phyloP scores from a whole-genome alignment of 2,329 filamentous ascomycete species.

The Aureobasidium sp. region DNA sequence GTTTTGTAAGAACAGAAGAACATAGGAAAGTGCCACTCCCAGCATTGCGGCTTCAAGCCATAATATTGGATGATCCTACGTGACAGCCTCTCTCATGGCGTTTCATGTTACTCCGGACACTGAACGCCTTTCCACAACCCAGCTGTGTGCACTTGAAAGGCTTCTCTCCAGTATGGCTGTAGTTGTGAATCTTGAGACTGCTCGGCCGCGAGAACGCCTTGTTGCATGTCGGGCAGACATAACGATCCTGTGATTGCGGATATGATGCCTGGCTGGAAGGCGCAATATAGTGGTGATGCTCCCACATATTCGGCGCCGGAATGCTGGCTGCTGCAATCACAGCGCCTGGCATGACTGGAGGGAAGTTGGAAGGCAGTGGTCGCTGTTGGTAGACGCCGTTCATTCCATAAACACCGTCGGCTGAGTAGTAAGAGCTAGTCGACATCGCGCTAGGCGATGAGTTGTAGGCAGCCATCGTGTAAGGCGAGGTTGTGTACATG shows the following conservation, averaged over 20 bases:
- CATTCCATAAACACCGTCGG: conserved; percentile 19
- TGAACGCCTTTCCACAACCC: conserved; percentile 94
- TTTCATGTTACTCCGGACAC: conserved; percentile 99
- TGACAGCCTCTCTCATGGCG: conserved; percentile 94
- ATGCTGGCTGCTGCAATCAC: conserved; percentile 29
- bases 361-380: conserved; percentile 29
- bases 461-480: conserved; percentile 30
- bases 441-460: conserved; percentile 33
- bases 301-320: conserved; percentile 55
- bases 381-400: conserved; percentile 23
- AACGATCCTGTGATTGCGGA: conserved; percentile 88
- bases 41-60: not conserved
- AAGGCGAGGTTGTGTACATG: conserved; percentile 25
- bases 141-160: conserved; percentile 93
- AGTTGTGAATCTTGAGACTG: conserved; percentile 91
- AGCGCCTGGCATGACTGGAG: conserved; percentile 30
- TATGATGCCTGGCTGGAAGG: conserved; percentile 63
- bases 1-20: not conserved
- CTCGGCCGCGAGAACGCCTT: conserved; percentile 96
- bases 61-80: conserved; percentile 25
- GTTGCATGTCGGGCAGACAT: conserved; percentile 94
- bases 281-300: conserved; percentile 83
- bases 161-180: conserved; percentile 97
- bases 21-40: not conserved
- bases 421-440: conserved; percentile 36